Evolutionary conservation across 352 stramenopile species (phyloP).

Genomic region (Phytophthora sp.): DNA sequence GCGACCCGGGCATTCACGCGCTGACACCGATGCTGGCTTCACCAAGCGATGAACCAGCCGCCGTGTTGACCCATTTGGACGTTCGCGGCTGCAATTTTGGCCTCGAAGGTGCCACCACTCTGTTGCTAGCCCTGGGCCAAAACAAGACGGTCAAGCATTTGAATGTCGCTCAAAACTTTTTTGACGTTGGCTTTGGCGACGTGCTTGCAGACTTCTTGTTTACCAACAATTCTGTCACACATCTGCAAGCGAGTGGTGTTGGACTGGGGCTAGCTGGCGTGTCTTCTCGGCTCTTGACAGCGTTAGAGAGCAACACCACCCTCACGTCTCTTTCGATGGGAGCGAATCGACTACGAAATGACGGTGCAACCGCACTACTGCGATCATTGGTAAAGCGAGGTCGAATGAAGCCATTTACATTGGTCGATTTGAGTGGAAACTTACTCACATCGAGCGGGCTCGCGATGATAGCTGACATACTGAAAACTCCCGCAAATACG

Average conservation of each 20-base stretch:
- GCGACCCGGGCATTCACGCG: constrained; percentile 63
- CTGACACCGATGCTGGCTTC: constrained; percentile 70
- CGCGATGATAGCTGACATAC: constrained; percentile 41
- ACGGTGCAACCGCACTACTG: constrained; percentile 54
- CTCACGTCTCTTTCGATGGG: constrained; percentile 64
- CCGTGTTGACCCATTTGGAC: constrained; percentile 63
- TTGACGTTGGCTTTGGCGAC: constrained; percentile 68
- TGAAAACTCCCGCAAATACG: constrained; percentile 28
- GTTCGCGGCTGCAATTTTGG: constrained; percentile 72
- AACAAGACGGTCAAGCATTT: constrained; percentile 65
- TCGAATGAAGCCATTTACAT: constrained; percentile 42
- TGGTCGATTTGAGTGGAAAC: constrained; percentile 79
- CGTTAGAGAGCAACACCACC: constrained; percentile 55
- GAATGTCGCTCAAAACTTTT: constrained; percentile 80
- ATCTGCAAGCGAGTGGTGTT: constrained; percentile 68
- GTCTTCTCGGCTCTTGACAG: constrained; percentile 49
- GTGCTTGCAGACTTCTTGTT: constrained; percentile 69
- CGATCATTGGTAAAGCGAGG: constrained; percentile 55
- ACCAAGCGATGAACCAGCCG: constrained; percentile 14
- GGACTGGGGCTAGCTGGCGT: constrained; percentile 61
- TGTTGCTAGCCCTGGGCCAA: constrained; percentile 59
- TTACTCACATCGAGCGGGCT: constrained; percentile 66
- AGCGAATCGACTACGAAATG: constrained; percentile 74
- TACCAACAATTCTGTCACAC: constrained; percentile 55
- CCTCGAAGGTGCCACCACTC: constrained; percentile 60